Evolutionary conservation across 345 rosid genomes (phyloP).

Genomic region (Luvunga scandens): DNA sequence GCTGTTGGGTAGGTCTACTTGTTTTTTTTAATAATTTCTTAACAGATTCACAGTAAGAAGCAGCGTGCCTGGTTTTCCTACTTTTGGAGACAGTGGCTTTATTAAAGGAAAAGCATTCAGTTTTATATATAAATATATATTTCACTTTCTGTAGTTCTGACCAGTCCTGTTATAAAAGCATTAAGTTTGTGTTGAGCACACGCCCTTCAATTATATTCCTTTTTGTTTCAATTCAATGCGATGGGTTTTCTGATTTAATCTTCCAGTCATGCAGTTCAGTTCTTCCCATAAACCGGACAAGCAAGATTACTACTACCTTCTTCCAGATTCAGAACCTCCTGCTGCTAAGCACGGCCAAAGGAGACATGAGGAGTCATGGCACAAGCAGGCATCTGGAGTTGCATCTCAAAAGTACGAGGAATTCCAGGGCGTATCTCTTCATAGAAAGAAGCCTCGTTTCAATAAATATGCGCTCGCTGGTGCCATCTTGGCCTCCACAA

Average conservation of each 20-base stretch:
- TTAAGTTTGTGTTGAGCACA: neutral
- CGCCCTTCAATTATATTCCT: neutral
- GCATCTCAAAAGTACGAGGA: neutral
- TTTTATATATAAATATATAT: neutral
- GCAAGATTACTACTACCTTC: conserved; percentile 12
- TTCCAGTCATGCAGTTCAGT: conserved; percentile 27
- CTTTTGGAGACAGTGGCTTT: conserved; percentile 6
- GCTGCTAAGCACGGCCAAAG: neutral
- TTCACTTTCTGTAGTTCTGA: neutral
- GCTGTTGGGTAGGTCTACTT: neutral
- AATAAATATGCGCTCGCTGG: conserved; percentile 58
- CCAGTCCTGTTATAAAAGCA: neutral
- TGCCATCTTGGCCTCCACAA: conserved; percentile 71
- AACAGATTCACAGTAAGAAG: neutral
- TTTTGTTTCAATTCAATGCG: neutral
- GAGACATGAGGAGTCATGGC: neutral
- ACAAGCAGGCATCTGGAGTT: conserved; percentile 3
- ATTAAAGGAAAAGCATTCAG: neutral
- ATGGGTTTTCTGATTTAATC: neutral
- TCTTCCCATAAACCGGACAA: conserved; percentile 19
- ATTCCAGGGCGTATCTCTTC: neutral
- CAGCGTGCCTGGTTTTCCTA: conserved; percentile 20
- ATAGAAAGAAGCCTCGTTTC: conserved; percentile 14
- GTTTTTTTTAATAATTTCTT: neutral
- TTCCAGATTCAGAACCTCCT: conserved; percentile 20